Evolutionary conservation across 805 yeast species (phyloP).

Genomic region (Priceomyces haplophilus): DNA sequence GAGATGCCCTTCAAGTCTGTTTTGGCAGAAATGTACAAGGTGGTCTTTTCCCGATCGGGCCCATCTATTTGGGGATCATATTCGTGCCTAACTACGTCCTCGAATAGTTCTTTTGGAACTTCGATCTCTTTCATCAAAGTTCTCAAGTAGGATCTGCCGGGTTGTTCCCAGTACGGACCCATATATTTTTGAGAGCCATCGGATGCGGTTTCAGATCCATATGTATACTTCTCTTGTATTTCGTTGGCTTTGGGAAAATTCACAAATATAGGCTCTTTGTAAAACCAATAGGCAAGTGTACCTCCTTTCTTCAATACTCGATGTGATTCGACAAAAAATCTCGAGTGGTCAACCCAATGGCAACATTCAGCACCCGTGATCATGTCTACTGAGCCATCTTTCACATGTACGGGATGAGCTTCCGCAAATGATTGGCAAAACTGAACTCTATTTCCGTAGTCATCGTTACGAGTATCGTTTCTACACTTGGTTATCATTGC

Average conservation of each 20-base stretch:
- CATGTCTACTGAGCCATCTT: constrained; percentile 48
- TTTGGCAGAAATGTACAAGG: constrained; percentile 19
- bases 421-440: constrained; percentile 28
- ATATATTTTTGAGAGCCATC: constrained; percentile 38
- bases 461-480: constrained; percentile 15
- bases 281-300: constrained; percentile 75
- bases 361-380: constrained; percentile 79
- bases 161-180: constrained; percentile 48
- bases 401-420: constrained; percentile 18
- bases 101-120: constrained; percentile 23
- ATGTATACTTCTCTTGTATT: constrained; percentile 49
- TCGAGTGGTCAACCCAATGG: constrained; percentile 74
- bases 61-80: constrained; percentile 19
- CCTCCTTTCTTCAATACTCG: constrained; percentile 58
- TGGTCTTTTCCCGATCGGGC: constrained; percentile 20
- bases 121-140: constrained; percentile 38
- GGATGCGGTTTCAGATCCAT: constrained; percentile 22
- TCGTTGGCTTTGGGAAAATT: constrained; percentile 53
- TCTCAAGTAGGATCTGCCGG: constrained; percentile 43
- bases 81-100: constrained; percentile 23
- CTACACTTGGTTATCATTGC: constrained; percentile 23
- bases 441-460: constrained; percentile 10
- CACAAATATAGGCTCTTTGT: constrained; percentile 66
- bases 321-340: constrained; percentile 49
- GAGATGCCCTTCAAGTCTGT: constrained; percentile 19